Conservation (phyloP, 768 basidiomycete species). For the Mycena belliarum region DNA sequence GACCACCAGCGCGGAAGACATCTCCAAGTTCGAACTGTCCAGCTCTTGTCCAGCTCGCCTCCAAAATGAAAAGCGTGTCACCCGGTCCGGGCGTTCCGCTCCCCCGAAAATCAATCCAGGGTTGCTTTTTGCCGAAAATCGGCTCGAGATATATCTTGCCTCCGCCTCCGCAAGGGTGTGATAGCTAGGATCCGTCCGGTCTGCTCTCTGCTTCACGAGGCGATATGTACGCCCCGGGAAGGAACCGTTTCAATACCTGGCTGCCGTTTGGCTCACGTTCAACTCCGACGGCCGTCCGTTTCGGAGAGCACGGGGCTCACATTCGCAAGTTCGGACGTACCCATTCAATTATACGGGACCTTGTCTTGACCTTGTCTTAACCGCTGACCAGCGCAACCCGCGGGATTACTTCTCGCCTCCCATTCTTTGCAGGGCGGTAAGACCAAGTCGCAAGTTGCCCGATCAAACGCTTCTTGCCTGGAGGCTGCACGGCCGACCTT, state of each 20-base stretch:
- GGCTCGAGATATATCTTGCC: neutral
- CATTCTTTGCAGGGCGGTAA: neutral
- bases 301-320: neutral
- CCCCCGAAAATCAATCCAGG: neutral
- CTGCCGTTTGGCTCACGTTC: neutral
- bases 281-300: no score
- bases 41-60: no score
- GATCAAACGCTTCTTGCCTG: conserved; percentile 8
- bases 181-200: conserved; percentile 15
- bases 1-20: no score
- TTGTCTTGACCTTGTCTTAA: no score
- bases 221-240: neutral
- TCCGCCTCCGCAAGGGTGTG: neutral
- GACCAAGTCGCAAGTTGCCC: neutral
- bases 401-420: no score
- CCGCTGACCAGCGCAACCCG: no score
- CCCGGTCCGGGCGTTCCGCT: neutral
- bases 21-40: no score
- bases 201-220: conserved; percentile 5
- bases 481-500: neutral
- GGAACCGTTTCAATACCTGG: neutral
- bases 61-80: neutral
- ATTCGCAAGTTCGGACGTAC: neutral
- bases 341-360: no score
- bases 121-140: neutral